A percentile compares a stretch with the other conserved stretches of the same genome.
phyloP scores from a whole-genome alignment of 805 yeast genomes.

The Wickerhamiella vanderwaltii region DNA sequence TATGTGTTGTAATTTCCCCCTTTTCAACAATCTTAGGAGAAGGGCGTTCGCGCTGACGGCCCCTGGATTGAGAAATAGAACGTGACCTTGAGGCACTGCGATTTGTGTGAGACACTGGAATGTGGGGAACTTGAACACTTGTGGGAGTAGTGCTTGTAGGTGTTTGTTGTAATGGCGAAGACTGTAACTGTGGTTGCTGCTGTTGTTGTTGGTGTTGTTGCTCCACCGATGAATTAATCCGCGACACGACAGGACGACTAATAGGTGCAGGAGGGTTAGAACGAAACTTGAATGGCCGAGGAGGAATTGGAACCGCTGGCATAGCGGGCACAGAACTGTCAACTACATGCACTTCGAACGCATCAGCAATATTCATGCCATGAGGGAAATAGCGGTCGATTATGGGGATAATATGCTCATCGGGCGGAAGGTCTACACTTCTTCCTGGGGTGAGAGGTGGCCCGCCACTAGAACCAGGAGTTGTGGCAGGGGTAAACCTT shows the following conservation, averaged over 20 bases:
- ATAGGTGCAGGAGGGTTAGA: slow-evolving; percentile 8
- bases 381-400: slow-evolving; percentile 49
- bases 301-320: slow-evolving; percentile 6
- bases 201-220: slow-evolving; percentile 12
- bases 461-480: not conserved
- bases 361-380: slow-evolving; percentile 59
- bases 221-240: slow-evolving; percentile 1
- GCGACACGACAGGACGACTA: not conserved
- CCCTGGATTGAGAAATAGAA: not conserved
- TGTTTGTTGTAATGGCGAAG: slow-evolving; percentile 10
- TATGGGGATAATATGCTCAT: slow-evolving; percentile 44
- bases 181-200: slow-evolving; percentile 8
- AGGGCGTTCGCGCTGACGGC: not conserved
- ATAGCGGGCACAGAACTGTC: not conserved
- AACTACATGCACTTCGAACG: slow-evolving; percentile 40
- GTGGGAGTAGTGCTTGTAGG: slow-evolving; percentile 6
- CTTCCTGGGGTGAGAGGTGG: not conserved
- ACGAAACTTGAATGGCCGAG: slow-evolving; percentile 6
- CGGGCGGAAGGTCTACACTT: slow-evolving; percentile 36
- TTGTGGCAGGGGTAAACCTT: not conserved
- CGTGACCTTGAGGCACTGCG: slow-evolving; percentile 2
- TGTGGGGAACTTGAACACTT: not conserved
- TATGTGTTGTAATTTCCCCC: not conserved
- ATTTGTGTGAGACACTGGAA: not conserved
- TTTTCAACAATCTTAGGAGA: not conserved